A percentile compares a stretch with the other conserved stretches of the same genome.
Evolutionary conservation across 495 filamentous ascomycete species (phyloP).

Genomic region (Talaromyces adpressus): DNA sequence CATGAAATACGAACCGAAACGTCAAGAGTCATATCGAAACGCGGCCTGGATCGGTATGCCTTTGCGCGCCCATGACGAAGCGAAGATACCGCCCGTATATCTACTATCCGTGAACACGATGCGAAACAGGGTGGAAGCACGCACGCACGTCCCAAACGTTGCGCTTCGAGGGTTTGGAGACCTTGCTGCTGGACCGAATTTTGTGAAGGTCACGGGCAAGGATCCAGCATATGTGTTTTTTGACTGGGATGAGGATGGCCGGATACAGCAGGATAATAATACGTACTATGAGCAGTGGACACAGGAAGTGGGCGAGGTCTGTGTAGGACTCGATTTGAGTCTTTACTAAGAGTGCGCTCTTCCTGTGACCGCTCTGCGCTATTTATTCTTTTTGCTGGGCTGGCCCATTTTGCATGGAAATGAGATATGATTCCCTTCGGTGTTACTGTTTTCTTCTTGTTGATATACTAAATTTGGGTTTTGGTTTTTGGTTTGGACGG

Average conservation of each 20-base stretch:
- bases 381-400: not conserved
- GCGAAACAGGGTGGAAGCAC: conserved; percentile 29
- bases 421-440: not conserved
- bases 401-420: not conserved
- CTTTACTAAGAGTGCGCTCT: not conserved
- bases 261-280: conserved; percentile 27
- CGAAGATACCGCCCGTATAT: conserved; percentile 30
- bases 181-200: conserved; percentile 24
- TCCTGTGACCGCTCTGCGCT: not conserved
- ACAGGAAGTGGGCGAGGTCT: conserved; percentile 28
- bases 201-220: conserved; percentile 8
- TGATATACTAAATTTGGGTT: not conserved
- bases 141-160: conserved; percentile 35
- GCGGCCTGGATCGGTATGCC: conserved; percentile 39
- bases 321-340: conserved; percentile 28
- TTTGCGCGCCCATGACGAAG: conserved; percentile 29
- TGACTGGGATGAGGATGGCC: conserved; percentile 31
- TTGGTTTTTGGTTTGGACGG: not conserved
- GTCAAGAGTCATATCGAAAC: conserved; percentile 35
- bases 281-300: conserved; percentile 36
- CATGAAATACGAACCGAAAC: conserved; percentile 25
- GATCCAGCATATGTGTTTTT: conserved; percentile 38
- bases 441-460: not conserved
- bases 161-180: conserved; percentile 28
- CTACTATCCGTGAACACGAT: conserved; percentile 38